phyloP scores from a whole-genome alignment of 345 rosid genomes.

The Turritis glabra region DNA sequence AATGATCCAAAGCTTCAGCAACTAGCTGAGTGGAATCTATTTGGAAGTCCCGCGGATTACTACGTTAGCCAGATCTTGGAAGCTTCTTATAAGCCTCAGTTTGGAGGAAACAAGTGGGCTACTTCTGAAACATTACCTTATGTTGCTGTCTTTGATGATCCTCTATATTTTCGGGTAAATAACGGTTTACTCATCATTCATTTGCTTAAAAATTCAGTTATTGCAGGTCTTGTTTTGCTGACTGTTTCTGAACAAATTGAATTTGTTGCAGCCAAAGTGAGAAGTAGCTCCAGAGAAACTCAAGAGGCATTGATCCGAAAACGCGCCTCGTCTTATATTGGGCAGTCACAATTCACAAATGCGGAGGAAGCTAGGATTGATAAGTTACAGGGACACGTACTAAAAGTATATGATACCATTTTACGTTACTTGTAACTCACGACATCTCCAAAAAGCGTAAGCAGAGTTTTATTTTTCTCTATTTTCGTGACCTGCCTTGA shows the following conservation, averaged over 20 bases:
- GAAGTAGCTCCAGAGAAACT: constrained; percentile 3
- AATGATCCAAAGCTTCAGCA: constrained; percentile 56
- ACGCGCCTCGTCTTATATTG: not conserved
- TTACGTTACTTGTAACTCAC: constrained; percentile 21
- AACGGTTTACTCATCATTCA: constrained; percentile 18
- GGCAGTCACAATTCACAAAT: not conserved
- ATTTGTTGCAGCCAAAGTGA: constrained; percentile 45
- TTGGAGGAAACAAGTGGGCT: constrained; percentile 50
- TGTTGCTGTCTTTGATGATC: constrained; percentile 53
- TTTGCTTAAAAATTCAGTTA: not conserved
- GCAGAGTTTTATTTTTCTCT: not conserved
- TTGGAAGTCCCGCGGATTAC: constrained; percentile 54
- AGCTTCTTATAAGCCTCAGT: constrained; percentile 48
- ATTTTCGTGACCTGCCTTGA: too few relatives aligned
- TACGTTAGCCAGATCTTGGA: constrained; percentile 59
- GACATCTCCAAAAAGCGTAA: constrained; percentile 17
- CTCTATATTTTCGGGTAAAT: constrained; percentile 49
- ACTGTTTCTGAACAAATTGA: constrained; percentile 5
- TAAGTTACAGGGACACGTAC: constrained; percentile 14
- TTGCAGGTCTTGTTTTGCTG: constrained; percentile 8
- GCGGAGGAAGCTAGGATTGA: constrained; percentile 17
- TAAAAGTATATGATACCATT: not conserved
- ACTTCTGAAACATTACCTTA: constrained; percentile 52
- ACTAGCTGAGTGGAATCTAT: constrained; percentile 54
- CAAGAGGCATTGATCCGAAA: not conserved